Conservation (phyloP, 2,329 filamentous ascomycete species). For the Microdochium nivale region DNA sequence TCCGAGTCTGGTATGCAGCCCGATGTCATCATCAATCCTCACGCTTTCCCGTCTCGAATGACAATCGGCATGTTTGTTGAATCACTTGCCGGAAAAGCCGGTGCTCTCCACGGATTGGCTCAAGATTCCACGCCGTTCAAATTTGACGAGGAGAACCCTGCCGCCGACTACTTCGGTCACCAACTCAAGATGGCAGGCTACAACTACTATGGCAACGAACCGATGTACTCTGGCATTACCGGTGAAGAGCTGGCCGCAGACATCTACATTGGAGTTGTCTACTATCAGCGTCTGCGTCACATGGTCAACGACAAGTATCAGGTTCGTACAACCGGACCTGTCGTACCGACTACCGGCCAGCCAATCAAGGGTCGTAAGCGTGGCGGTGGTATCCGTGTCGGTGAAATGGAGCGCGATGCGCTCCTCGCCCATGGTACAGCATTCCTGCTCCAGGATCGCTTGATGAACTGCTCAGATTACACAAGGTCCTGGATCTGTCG, state of each 20-base stretch:
- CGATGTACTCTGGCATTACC: conserved; percentile 96
- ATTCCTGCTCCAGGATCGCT: conserved; percentile 86
- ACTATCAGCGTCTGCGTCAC: conserved; percentile 95
- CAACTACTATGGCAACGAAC: conserved; percentile 97
- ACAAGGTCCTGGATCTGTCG: conserved; percentile 84
- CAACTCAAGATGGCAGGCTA: conserved; percentile 93
- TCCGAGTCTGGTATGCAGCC: conserved; percentile 94
- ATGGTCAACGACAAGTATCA: conserved; percentile 99
- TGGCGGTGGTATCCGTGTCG: conserved; percentile 96
- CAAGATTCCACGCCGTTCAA: conserved; percentile 94
- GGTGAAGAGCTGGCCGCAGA: conserved; percentile 89
- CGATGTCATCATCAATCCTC: conserved; percentile 97
- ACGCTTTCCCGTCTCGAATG: conserved; percentile 99
- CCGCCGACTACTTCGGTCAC: conserved; percentile 90
- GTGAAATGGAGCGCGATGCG: conserved; percentile 97
- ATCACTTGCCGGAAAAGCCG: conserved; percentile 90
- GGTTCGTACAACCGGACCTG: conserved; percentile 88
- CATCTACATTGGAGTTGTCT: conserved; percentile 94
- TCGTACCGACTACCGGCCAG: conserved; percentile 84
- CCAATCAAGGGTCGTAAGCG: conserved; percentile 95
- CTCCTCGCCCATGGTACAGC: conserved; percentile 91
- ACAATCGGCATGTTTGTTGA: conserved; percentile 99
- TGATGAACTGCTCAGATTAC: conserved; percentile 97
- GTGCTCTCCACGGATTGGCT: conserved; percentile 87
- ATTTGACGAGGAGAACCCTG: conserved; percentile 87